Conservation (phyloP, 2,329 filamentous ascomycete species). For the Pezicula rhizophila region DNA sequence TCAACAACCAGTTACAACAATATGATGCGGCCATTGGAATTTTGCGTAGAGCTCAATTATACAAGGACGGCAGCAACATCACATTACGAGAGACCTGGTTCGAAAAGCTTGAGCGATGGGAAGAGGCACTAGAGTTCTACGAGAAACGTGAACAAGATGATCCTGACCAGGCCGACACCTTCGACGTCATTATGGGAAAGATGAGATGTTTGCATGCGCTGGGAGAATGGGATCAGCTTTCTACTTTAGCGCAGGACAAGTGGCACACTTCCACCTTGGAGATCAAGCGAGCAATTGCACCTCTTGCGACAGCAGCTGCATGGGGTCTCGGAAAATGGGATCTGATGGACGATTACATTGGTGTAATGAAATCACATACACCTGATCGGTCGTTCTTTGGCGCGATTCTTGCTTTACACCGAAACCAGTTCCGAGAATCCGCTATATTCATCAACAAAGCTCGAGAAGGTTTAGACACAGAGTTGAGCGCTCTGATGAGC, state of each 20-base stretch:
- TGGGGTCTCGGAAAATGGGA: conserved; percentile 98
- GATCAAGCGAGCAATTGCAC: conserved; percentile 84
- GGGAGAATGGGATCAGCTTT: conserved; percentile 94
- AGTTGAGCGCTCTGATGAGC: conserved; percentile 91
- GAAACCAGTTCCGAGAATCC: conserved; percentile 91
- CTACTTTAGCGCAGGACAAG: conserved; percentile 81
- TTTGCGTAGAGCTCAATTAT: conserved; percentile 88
- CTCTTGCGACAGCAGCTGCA: conserved; percentile 87
- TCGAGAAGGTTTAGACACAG: conserved; percentile 87
- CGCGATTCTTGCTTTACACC: conserved; percentile 88
- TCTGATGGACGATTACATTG: conserved; percentile 94
- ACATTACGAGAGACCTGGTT: conserved; percentile 98
- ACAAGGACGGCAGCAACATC: conserved; percentile 69
- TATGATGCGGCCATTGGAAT: conserved; percentile 98
- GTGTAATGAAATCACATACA: conserved; percentile 88
- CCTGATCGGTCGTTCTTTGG: conserved; percentile 97
- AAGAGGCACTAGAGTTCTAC: conserved; percentile 89
- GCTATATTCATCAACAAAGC: conserved; percentile 85
- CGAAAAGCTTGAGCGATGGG: conserved; percentile 96
- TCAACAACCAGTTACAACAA: conserved; percentile 98
- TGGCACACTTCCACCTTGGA: conserved; percentile 88
- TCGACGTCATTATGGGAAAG: conserved; percentile 98
- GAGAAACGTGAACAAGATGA: conserved; percentile 75
- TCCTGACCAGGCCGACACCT: conserved; percentile 73
- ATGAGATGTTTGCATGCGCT: conserved; percentile 97